Evolutionary conservation across 129 eudicot species (phyloP).

Genomic region (Arctium lappa): DNA sequence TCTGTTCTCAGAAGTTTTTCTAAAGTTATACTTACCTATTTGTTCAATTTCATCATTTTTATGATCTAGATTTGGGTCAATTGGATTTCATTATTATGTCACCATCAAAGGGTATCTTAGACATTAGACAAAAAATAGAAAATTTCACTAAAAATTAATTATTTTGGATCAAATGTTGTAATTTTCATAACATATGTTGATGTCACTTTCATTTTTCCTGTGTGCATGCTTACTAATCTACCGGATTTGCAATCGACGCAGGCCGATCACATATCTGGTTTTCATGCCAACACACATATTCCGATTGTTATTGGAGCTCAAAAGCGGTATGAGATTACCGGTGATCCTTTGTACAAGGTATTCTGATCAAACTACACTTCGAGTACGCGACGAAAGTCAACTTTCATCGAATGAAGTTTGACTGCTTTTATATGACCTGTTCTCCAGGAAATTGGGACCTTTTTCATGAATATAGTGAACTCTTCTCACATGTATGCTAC

Average conservation of each 20-base stretch:
- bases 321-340: constrained; percentile 78
- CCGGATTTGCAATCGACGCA: constrained; percentile 9
- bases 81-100: not conserved
- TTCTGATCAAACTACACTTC: not conserved
- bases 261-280: constrained; percentile 87
- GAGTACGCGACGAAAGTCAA: not conserved
- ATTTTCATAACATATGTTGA: not conserved
- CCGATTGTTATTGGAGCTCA: constrained; percentile 91
- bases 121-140: not conserved
- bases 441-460: constrained; percentile 81
- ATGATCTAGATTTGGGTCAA: not conserved
- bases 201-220: not conserved
- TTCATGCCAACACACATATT: constrained; percentile 85
- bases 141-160: not conserved
- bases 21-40: not conserved
- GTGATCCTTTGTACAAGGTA: constrained; percentile 84
- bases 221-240: not conserved
- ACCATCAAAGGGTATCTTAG: not conserved
- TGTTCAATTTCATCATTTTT: not conserved
- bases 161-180: not conserved
- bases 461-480: constrained; percentile 73
- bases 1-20: not conserved
- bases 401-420: constrained; percentile 7
- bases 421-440: not conserved
- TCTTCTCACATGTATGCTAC: constrained; percentile 83